Percentiles rank a stretch among this genome's conserved stretches.
Evolutionary conservation across 371 early-diverging fungal genomes (phyloP).

Genomic region (Apophysomyces trapeziformis): DNA sequence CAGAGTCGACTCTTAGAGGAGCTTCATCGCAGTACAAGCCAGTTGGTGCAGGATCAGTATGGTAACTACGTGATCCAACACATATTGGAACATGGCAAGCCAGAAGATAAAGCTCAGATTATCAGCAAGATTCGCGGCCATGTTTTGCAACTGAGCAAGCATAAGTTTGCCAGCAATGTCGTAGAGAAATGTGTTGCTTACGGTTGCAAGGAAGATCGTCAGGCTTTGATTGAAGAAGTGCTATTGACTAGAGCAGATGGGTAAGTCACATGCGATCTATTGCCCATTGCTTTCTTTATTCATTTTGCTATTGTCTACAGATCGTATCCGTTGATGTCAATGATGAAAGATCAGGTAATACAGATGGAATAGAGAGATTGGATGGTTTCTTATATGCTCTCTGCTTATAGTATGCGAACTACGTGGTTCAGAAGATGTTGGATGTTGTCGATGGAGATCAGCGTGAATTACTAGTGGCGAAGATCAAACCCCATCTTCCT

Average conservation of each 20-base stretch:
- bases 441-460: conserved; percentile 94
- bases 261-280: conserved; percentile 29
- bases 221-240: conserved; percentile 88
- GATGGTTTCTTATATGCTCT: background rate
- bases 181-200: conserved; percentile 93
- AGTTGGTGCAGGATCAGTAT: conserved; percentile 98
- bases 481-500: conserved; percentile 89
- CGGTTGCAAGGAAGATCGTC: conserved; percentile 74
- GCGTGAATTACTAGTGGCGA: conserved; percentile 79
- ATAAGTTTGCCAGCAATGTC: conserved; percentile 99
- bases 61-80: conserved; percentile 99
- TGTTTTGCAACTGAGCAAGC: conserved; percentile 88
- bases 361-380: background rate
- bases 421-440: conserved; percentile 99
- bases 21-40: conserved; percentile 87
- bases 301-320: conserved; percentile 36
- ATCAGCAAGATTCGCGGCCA: conserved; percentile 92
- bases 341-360: conserved; percentile 95
- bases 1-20: conserved; percentile 85
- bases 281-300: background rate
- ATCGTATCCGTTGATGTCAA: conserved; percentile 80
- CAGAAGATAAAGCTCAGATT: conserved; percentile 82
- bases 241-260: conserved; percentile 70
- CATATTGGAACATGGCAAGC: conserved; percentile 94
- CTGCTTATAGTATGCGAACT: conserved; percentile 86